These are phyloP conservation scores for Talaromyces islandicus DNA, from an alignment of 2,329 filamentous ascomycete genomes.

Conservation along the genomic window DNA sequence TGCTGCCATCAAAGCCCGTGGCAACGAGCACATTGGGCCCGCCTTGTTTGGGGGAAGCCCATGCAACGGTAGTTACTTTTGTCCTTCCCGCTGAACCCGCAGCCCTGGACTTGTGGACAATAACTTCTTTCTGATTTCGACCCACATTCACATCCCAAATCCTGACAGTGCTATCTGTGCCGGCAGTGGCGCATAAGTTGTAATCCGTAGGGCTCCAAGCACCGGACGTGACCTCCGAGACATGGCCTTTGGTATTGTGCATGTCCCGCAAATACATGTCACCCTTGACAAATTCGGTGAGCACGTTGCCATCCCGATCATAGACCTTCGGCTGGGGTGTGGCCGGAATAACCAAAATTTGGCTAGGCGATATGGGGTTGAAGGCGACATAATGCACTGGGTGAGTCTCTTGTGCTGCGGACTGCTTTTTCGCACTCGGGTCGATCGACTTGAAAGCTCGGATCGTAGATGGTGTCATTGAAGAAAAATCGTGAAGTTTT, in stretches of 20 bases:
- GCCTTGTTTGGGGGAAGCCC: constrained; percentile 73
- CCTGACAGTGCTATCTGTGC: constrained; percentile 87
- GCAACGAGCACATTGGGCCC: constrained; percentile 72
- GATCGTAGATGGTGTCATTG: constrained; percentile 91
- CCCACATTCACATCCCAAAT: constrained; percentile 97
- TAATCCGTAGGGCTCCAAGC: constrained; percentile 86
- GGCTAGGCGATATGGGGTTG: constrained; percentile 71
- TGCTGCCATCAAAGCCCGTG: constrained; percentile 78
- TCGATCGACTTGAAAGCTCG: constrained; percentile 91
- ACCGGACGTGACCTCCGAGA: constrained; percentile 82
- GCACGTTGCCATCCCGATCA: constrained; percentile 76
- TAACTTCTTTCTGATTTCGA: constrained; percentile 82
- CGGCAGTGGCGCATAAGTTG: constrained; percentile 82
- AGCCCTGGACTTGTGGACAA: constrained; percentile 92
- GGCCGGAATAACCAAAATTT: constrained; percentile 80
- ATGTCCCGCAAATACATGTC: constrained; percentile 98
- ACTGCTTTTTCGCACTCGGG: constrained; percentile 69
- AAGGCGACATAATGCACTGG: constrained; percentile 82
- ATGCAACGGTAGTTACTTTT: constrained; percentile 87
- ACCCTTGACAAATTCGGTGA: constrained; percentile 89
- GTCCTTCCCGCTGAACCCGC: constrained; percentile 82
- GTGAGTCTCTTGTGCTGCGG: constrained; percentile 72
- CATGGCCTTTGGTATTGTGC: constrained; percentile 95
- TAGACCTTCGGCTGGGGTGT: constrained; percentile 87
- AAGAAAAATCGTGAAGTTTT: constrained; percentile 90